phyloP scores from a whole-genome alignment of 2,329 filamentous ascomycete species.

The Ilyonectria mors-panacis region DNA sequence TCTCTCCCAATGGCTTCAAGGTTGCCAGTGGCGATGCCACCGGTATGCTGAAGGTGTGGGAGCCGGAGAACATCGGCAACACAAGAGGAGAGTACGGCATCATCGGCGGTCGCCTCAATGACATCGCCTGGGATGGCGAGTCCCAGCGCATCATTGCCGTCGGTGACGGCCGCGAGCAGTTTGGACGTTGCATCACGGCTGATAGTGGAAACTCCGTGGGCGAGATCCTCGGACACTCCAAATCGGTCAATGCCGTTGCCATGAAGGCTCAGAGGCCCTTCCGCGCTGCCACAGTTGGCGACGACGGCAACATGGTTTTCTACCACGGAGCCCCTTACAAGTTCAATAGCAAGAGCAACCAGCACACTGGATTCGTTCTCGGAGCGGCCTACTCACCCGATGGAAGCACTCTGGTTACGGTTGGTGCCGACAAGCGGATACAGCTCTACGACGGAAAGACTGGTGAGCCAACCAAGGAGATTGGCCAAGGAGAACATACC shows the following conservation, averaged over 20 bases:
- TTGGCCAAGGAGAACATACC: slow-evolving; percentile 88
- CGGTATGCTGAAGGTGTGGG: slow-evolving; percentile 92
- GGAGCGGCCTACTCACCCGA: slow-evolving; percentile 92
- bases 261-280: slow-evolving; percentile 93
- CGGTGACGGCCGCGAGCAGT: slow-evolving; percentile 93
- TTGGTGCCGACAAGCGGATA: slow-evolving; percentile 92
- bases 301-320: slow-evolving; percentile 92
- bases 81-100: slow-evolving; percentile 96
- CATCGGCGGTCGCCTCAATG: slow-evolving; percentile 94
- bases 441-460: slow-evolving; percentile 98
- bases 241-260: slow-evolving; percentile 90
- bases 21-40: slow-evolving; percentile 91
- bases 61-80: slow-evolving; percentile 85
- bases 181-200: slow-evolving; percentile 93
- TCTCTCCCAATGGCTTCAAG: slow-evolving; percentile 95
- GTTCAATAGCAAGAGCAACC: slow-evolving; percentile 86
- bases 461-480: slow-evolving; percentile 82
- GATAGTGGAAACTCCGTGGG: slow-evolving; percentile 97
- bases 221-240: slow-evolving; percentile 92
- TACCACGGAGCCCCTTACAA: slow-evolving; percentile 96
- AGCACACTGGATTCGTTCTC: slow-evolving; percentile 92
- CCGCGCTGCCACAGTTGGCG: slow-evolving; percentile 89
- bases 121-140: slow-evolving; percentile 97
- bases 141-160: slow-evolving; percentile 97
- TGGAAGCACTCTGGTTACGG: slow-evolving; percentile 84